phyloP scores from a whole-genome alignment of 2,329 filamentous ascomycete species.

The Pleurostoma richardsiae region DNA sequence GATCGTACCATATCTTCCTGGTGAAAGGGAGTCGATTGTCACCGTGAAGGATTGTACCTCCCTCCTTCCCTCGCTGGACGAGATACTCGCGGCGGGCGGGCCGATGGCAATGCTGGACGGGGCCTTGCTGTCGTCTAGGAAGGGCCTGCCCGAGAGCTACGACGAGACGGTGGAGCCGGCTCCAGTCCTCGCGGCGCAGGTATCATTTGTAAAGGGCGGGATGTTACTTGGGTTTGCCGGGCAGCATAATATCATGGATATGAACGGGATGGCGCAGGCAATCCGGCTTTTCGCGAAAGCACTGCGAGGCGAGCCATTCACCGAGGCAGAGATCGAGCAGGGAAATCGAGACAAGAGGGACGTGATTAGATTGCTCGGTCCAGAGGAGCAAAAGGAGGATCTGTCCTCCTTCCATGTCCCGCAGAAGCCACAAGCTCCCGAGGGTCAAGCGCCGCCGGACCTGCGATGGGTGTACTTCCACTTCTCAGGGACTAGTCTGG shows the following conservation, averaged over 20 bases:
- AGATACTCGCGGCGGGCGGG: background rate
- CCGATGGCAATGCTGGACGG: constrained; percentile 7
- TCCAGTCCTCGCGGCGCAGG: constrained; percentile 11
- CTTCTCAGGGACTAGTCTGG: constrained; percentile 2
- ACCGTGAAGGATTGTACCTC: constrained; percentile 1
- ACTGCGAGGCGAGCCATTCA: constrained; percentile 3
- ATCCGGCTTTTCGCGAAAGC: constrained; percentile 6
- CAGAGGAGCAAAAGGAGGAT: constrained; percentile 1
- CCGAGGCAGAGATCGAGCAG: background rate
- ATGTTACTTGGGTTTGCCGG: constrained; percentile 12
- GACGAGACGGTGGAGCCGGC: constrained; percentile 2
- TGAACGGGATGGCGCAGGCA: constrained; percentile 12
- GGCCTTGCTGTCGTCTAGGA: background rate
- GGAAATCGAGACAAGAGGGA: constrained; percentile 5
- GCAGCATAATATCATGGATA: constrained; percentile 14
- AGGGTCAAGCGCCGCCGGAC: background rate
- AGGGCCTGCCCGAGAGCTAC: constrained; percentile 4
- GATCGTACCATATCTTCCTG: constrained; percentile 2
- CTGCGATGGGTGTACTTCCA: constrained; percentile 9
- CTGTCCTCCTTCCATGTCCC: background rate
- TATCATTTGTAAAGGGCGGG: constrained; percentile 12
- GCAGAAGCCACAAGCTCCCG: background rate
- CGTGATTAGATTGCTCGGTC: constrained; percentile 3
- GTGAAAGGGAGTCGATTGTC: background rate
- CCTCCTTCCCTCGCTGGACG: constrained; percentile 1